Evolutionary conservation across 768 basidiomycete species (phyloP), one percentile per base, ranked within the genome.

Genomic region (Asterophora lycoperdoides): DNA sequence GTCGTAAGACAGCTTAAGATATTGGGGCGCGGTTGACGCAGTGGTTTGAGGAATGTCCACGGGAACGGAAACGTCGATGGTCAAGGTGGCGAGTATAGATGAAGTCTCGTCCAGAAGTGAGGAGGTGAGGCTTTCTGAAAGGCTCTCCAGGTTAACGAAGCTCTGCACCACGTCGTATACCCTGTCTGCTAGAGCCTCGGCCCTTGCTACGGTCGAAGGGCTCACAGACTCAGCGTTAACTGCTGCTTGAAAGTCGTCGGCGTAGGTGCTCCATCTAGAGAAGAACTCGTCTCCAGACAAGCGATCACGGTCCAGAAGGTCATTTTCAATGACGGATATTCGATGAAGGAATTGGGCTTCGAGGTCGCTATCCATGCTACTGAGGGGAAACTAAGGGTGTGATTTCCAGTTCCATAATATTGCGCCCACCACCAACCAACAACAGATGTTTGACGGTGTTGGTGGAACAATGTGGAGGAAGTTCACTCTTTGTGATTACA

Each of bases 1-100:
- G 3, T 41, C 48, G 47, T 72, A 67, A 0, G 69, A 63, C 1
- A 64, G 61, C 26, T 56, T 58, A 47, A 69, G 60, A 42, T 68
- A 67, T 3, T 26, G 35, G 8, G 35, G 35, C 6, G 35, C 6
- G 17, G 35, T 36, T n/a, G 35, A 8, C 10, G 29, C 10, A 29
- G 5, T 29, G 29, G 10, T 29, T n/a, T n/a, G n/a, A n/a, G n/a
- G n/a, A n/a, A 10, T 29, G 5, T 29, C 10, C 29, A 29, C 29
- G 29, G 29, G 29, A 5, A 10, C 10, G 5, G 29, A 10, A 29
- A 29, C 29, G 42, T 40, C 39, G 29, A 29, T 29, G 28, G 40
- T 23, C 14, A 17, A 23, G 14, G 6, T 11, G 20, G 17, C 23
- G 15, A 14, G 29, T 18, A 43, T 28, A n/a, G 39, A 48, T 1